Evolutionary conservation across 2,329 filamentous ascomycete species (phyloP).

Genomic region (Arthrocladium fulminans): DNA sequence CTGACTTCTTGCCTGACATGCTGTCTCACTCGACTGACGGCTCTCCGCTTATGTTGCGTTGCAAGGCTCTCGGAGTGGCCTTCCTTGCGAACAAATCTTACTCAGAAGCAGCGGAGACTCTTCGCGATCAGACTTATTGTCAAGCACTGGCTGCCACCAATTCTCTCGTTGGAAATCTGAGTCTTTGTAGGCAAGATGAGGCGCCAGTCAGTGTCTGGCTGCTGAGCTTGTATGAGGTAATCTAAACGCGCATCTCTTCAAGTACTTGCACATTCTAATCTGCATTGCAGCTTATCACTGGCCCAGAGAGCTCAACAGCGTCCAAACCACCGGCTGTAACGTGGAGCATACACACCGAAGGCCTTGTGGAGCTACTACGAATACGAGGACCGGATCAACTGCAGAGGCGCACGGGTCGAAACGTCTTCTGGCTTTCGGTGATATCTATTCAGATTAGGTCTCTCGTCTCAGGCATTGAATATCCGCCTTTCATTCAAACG

Average conservation of each 20-base stretch:
- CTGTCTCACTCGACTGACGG: slow-evolving; percentile 6
- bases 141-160: slow-evolving; percentile 14
- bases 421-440: slow-evolving; percentile 16
- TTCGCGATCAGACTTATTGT: slow-evolving; percentile 13
- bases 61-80: slow-evolving; percentile 14
- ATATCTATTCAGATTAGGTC: slow-evolving; percentile 13
- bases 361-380: slow-evolving; percentile 13
- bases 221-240: slow-evolving; percentile 19
- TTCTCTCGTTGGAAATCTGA: slow-evolving; percentile 12
- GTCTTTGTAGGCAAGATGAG: slow-evolving; percentile 11
- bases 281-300: slow-evolving; percentile 11
- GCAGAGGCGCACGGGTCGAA: slow-evolving; percentile 1
- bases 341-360: slow-evolving; percentile 16
- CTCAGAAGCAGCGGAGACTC: slow-evolving; percentile 9
- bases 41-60: slow-evolving; percentile 11
- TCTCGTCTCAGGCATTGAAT: slow-evolving; percentile 11
- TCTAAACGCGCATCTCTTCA: not conserved
- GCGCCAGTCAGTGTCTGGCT: slow-evolving; percentile 15
- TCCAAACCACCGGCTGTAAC: slow-evolving; percentile 4
- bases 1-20: slow-evolving; percentile 14
- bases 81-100: slow-evolving; percentile 9
- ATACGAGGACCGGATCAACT: slow-evolving; percentile 12
- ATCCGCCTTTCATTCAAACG: slow-evolving; percentile 11
- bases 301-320: not conserved
- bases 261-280: not conserved